These are phyloP conservation scores for Solanum sejunctum DNA, from an alignment of 257 asterid genomes.

Conservation along the genomic window DNA sequence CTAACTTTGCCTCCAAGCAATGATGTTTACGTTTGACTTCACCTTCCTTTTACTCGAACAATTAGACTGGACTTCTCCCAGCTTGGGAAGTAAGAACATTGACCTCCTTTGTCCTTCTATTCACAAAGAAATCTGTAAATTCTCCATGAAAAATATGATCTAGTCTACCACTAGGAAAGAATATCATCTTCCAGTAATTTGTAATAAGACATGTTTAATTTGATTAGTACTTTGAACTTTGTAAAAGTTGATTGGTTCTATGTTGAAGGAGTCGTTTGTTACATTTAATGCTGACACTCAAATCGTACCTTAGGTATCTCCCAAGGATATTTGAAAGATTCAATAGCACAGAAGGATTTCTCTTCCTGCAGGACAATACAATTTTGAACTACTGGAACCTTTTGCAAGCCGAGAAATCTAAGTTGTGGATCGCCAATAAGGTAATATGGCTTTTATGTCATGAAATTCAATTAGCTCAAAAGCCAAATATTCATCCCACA, in stretches of 20 bases:
- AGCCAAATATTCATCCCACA: neutral
- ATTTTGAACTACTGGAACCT: slow-evolving; percentile 36
- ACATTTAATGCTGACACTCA: neutral
- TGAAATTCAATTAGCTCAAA: neutral
- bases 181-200: neutral
- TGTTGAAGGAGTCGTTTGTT: neutral
- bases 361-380: slow-evolving; percentile 29
- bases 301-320: slow-evolving; percentile 13
- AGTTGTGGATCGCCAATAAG: slow-evolving; percentile 39
- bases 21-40: neutral
- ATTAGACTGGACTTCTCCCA: neutral
- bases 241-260: neutral
- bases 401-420: slow-evolving; percentile 28
- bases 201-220: neutral
- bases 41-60: neutral
- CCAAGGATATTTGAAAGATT: slow-evolving; percentile 17
- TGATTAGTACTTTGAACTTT: neutral
- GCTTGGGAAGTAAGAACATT: neutral
- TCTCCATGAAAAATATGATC: neutral
- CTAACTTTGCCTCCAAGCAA: neutral
- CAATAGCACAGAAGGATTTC: slow-evolving; percentile 25
- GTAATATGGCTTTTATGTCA: slow-evolving; percentile 4
- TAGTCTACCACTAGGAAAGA: neutral
- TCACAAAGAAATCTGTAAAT: neutral
- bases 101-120: neutral